Evolutionary conservation across 108 stramenopile species (phyloP), one percentile per base, ranked within the genome.

Genomic region (Conticribra guillardii): DNA sequence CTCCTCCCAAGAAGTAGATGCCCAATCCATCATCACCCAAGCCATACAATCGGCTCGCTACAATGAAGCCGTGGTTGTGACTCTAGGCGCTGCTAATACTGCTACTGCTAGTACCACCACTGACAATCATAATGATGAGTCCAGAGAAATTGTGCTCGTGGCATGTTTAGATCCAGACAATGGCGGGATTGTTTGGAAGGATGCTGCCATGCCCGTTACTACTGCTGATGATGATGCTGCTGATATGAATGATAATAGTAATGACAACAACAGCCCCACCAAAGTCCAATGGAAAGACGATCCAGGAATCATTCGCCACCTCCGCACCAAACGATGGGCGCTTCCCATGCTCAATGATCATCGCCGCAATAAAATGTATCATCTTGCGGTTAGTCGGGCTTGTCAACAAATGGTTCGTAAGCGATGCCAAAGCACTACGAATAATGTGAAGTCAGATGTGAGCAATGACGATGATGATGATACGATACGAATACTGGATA

Each of bases 291-390:
- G 11, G 5, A 41, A 41, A 11, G 74, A 70, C 0, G 79, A 80
- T n/a, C 14, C 37, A 7, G 79, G 73, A 26, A 60, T 87, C 19
- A 28, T 63, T 16, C 75, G 85, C 17, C 89, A 91, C 55, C 67
- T 94, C 19, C 66, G 83, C 19, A 90, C 93, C 19, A 94, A 94
- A 61, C 76, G 58, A 69, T 94, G 93, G 93, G 75, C 85, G 15
- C 80, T 94, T 29, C 93, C 93, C 54, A 94, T 94, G 93, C 76
- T 94, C 27, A 94, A 94, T 54, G 93, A 94, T 76, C 50, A 60
- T 33, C 34, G 64, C 9, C 82, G 93, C 1, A 94, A 91, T 64
- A 45, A 67, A 22, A 15, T 82, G 57, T 94, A 91, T 75, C 74
- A 89, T 31, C 17, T 51, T 9, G 87, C 90, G 16, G 84, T 94